Base-by-base conservation (phyloP, 305 asterid genomes). In the Fraxinus sp. region DNA sequence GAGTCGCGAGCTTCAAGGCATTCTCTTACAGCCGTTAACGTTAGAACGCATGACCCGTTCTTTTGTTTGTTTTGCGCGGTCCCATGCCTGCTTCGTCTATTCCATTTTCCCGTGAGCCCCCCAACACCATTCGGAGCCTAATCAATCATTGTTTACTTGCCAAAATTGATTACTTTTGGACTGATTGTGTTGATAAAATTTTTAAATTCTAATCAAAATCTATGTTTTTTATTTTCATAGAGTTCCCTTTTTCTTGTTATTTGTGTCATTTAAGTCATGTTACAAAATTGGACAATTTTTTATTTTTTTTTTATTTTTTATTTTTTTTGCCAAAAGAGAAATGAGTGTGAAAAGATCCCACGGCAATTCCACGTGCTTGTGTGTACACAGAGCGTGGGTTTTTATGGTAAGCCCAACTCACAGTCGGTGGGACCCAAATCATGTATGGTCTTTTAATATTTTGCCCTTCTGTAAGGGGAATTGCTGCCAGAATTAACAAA, bases 321-420 rank as follows among this genome's bases (percentile, higher is more conserved):
- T 24, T 24, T 24, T 24, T 24, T 24, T 24, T 24, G 26, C 14
- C 32, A 1, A 7, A 59, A n/a, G 37, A 37, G 26, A 49, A 74
- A 71, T 52, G 82, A 77, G 81, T 11, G 81, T 79, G 81, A 14
- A 32, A 80, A 78, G 84, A 85, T 84, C 87, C 84, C 85, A 86
- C 89, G 89, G 66, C 87, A 83, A 26, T 68, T 77, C 77, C 77
- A 59, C 80, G 85, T 22, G 80, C 80, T 81, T 79, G 36, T 33
- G 71, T 7, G 80, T 16, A n/a, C 52, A 4, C 18, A 16, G 22
- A 39, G 6, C 3, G 80, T 80, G 82, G 81, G 83, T 30, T 68
- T 81, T 77, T 5, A 2, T 0, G 0, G 39, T 16, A 84, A 84
- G 81, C 85, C 75, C 35, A 68, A 35, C 2, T 46, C 8, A 68